phyloP scores from a whole-genome alignment of 345 rosid genomes.

The Hypericum perforatum region DNA sequence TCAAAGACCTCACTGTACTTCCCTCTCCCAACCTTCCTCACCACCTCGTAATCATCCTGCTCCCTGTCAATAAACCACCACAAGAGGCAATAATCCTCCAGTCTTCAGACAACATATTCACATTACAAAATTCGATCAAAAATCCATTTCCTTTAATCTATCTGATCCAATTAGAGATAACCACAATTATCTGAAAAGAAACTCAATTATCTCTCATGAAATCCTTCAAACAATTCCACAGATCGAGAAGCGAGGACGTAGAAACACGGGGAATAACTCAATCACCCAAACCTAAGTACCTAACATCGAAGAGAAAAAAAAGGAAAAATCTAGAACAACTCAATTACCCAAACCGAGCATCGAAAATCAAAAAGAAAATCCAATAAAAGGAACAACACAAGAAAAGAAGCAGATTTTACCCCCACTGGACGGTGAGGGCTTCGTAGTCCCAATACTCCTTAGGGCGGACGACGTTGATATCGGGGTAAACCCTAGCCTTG shows the following conservation, averaged over 20 bases:
- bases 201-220: too few species aligned
- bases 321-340: not conserved
- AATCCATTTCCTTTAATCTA: too few species aligned
- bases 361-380: not conserved
- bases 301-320: not conserved
- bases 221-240: too few species aligned
- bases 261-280: too few species aligned
- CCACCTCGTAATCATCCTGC: slow-evolving; percentile 93
- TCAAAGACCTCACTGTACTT: slow-evolving; percentile 97
- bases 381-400: not conserved
- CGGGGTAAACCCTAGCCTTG: slow-evolving; percentile 89
- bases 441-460: slow-evolving; percentile 96
- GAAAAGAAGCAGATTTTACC: slow-evolving; percentile 27
- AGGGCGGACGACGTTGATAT: slow-evolving; percentile 74
- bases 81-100: not conserved
- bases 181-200: too few species aligned
- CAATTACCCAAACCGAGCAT: too few species aligned
- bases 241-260: too few species aligned
- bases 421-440: slow-evolving; percentile 80
- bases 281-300: too few species aligned
- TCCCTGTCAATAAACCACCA: slow-evolving; percentile 36
- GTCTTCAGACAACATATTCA: too few species aligned
- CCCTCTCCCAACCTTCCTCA: slow-evolving; percentile 91
- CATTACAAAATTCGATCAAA: too few species aligned
- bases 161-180: too few species aligned